Evolutionary conservation across 202 grass and related monocot genomes (phyloP).

Genomic region (Tripidium arundinaceum): DNA sequence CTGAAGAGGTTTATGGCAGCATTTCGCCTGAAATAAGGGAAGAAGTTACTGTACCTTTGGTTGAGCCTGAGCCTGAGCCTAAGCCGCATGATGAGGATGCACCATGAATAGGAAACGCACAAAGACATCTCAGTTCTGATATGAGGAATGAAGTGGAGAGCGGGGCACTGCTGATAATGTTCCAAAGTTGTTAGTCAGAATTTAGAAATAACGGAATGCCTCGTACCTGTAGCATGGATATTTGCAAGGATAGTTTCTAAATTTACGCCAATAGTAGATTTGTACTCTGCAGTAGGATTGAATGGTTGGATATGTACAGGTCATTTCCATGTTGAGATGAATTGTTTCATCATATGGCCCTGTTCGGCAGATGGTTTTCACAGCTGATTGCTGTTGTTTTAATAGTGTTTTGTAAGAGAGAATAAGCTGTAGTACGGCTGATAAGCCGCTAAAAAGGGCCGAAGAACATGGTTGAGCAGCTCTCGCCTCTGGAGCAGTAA

Average conservation of each 20-base stretch:
- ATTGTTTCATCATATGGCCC: too few relatives aligned
- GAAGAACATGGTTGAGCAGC: too few relatives aligned
- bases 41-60: background rate
- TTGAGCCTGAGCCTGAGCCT: background rate
- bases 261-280: background rate
- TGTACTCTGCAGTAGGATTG: background rate
- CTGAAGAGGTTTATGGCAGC: slow-evolving; percentile 26
- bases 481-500: too few relatives aligned
- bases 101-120: background rate
- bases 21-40: slow-evolving; percentile 34
- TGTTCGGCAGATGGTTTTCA: too few relatives aligned
- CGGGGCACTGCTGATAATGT: background rate
- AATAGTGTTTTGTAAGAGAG: too few relatives aligned
- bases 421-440: too few relatives aligned
- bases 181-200: slow-evolving; percentile 11
- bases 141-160: slow-evolving; percentile 5
- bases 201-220: background rate
- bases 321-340: too few relatives aligned
- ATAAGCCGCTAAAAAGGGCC: too few relatives aligned
- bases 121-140: background rate
- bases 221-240: background rate
- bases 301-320: background rate
- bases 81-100: slow-evolving; percentile 19
- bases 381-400: too few relatives aligned
- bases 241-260: background rate